These are phyloP conservation scores for Apiosordaria backusii DNA, from an alignment of 495 filamentous ascomycete species.

Conservation along the genomic window DNA sequence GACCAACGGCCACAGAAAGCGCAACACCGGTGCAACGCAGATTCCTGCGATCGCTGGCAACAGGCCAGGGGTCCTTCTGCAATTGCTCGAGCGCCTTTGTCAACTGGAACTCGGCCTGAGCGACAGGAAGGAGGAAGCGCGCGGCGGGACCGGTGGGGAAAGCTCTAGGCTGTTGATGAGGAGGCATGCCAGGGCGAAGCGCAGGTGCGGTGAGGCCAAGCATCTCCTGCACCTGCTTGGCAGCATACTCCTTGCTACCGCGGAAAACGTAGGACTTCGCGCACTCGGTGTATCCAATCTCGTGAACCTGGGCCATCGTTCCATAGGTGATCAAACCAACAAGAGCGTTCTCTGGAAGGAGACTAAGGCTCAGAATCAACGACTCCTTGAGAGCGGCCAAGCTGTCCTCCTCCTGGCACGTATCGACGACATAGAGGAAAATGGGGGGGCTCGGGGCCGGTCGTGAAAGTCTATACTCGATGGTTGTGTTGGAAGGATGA, in stretches of 20 bases:
- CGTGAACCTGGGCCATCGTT: slow-evolving; percentile 98
- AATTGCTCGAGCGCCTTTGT: slow-evolving; percentile 95
- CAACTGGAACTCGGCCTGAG: slow-evolving; percentile 96
- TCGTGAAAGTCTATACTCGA: slow-evolving; percentile 91
- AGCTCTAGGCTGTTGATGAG: slow-evolving; percentile 68
- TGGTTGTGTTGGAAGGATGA: slow-evolving; percentile 89
- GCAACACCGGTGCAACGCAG: slow-evolving; percentile 95
- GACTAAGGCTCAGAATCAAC: slow-evolving; percentile 92
- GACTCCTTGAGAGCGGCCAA: slow-evolving; percentile 94
- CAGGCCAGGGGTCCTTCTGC: slow-evolving; percentile 97
- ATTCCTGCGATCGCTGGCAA: slow-evolving; percentile 87
- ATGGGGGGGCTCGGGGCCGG: slow-evolving; percentile 93
- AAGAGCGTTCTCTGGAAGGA: slow-evolving; percentile 88
- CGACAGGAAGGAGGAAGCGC: slow-evolving; percentile 89
- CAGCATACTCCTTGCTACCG: slow-evolving; percentile 93
- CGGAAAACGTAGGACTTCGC: slow-evolving; percentile 99
- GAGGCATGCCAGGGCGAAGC: slow-evolving; percentile 73
- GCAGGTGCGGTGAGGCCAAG: slow-evolving; percentile 70
- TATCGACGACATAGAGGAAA: slow-evolving; percentile 97
- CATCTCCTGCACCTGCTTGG: slow-evolving; percentile 99
- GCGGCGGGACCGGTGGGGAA: slow-evolving; percentile 74
- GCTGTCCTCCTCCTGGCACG: slow-evolving; percentile 97
- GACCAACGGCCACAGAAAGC: slow-evolving; percentile 86
- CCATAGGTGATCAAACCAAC: slow-evolving; percentile 95
- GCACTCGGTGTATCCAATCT: slow-evolving; percentile 96